These are phyloP conservation scores for Wickerhamomyces ciferrii DNA, from an alignment of 805 yeast species.

Conservation along the genomic window DNA sequence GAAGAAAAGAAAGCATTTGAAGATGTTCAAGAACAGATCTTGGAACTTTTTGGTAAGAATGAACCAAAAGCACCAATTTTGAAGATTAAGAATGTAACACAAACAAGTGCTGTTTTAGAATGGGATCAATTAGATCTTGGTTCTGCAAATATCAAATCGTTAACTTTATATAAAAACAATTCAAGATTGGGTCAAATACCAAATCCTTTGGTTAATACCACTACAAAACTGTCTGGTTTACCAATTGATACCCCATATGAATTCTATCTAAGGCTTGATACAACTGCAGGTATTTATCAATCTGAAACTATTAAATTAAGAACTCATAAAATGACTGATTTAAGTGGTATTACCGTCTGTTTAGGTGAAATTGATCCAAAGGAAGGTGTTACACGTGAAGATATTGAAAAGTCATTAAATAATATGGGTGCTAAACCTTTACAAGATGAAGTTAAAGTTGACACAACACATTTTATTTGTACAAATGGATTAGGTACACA, in stretches of 20 bases:
- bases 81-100: slow-evolving; percentile 74
- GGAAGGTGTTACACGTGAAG: slow-evolving; percentile 38
- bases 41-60: slow-evolving; percentile 64
- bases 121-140: slow-evolving; percentile 90
- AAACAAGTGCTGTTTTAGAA: slow-evolving; percentile 89
- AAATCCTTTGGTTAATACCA: slow-evolving; percentile 68
- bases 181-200: slow-evolving; percentile 78
- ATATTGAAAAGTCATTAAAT: slow-evolving; percentile 55
- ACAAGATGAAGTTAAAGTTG: slow-evolving; percentile 70
- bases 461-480: slow-evolving; percentile 91
- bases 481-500: slow-evolving; percentile 69
- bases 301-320: slow-evolving; percentile 65
- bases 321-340: slow-evolving; percentile 95
- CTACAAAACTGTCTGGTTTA: slow-evolving; percentile 86
- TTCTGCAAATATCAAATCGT: slow-evolving; percentile 69
- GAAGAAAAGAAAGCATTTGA: slow-evolving; percentile 56
- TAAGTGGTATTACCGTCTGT: slow-evolving; percentile 88
- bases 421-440: slow-evolving; percentile 83
- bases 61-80: slow-evolving; percentile 71
- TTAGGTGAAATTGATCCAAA: slow-evolving; percentile 69
- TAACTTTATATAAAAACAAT: slow-evolving; percentile 69
- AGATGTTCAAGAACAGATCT: slow-evolving; percentile 66
- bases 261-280: slow-evolving; percentile 75
- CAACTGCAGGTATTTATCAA: slow-evolving; percentile 82
- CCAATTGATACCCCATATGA: slow-evolving; percentile 79